Evolutionary conservation across 1,284 basidiomycete genomes (phyloP), one percentile per base, ranked within the genome.

Genomic region (Tremellales sp.): DNA sequence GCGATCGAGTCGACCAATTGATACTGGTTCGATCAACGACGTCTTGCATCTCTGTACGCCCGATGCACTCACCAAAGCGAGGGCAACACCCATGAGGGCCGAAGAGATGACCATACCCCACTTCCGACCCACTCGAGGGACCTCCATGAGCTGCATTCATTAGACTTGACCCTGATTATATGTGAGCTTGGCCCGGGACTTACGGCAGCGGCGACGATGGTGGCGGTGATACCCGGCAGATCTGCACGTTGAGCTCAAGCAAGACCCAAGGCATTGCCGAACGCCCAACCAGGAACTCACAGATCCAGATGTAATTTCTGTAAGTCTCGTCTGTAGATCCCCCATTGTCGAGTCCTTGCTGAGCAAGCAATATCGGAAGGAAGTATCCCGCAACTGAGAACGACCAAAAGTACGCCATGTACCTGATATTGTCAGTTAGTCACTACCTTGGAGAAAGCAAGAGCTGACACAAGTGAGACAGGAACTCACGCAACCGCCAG

Each of bases 351-450:
- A 65, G 61, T 13, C 70, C 70, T 37, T 63, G 60, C 11, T 62
- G 61, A 0, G 56, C 48, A 7, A 75, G 52, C 10, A 39, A 17
- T 8, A 72, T 61, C 2, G 75, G 75, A 12, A 76, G 51, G 54
- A 70, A 75, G 44, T 62, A 65, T 1, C 75, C 75, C 1, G 74
- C 73, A 13, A 75, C 61, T 11, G 65, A 70, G 57, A 75, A 75
- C 4, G 68, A 65, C 56, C 63, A 73, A 50, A 70, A 73, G 15
- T 55, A 45, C 10, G 54, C 35, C 52, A 69, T 64, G 41, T 67
- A 69, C 19, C 60, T 62, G n/a, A 27, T 13, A n/a, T 4, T 1
- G 4, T 22, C 23, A 40, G 31, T 19, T 21, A 15, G 17, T 19
- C 25, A 22, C 15, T 31, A 8, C 29, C 8, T 19, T 6, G 24